phyloP scores from a whole-genome alignment of 306 rosid genomes.

The Cucurbita pepo region DNA sequence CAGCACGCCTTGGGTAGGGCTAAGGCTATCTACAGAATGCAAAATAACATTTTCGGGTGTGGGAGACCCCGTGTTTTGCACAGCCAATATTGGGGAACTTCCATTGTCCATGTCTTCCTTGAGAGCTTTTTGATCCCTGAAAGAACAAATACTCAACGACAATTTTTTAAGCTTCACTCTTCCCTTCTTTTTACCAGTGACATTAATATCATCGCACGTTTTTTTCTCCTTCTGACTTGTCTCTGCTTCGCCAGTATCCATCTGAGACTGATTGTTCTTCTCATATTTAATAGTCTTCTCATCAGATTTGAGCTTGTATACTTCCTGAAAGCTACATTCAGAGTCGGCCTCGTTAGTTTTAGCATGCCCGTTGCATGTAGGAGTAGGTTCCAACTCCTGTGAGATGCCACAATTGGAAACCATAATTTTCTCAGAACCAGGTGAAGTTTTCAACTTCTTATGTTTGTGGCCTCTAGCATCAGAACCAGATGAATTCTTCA shows the following conservation, averaged over 20 bases:
- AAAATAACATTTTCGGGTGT: constrained; percentile 27
- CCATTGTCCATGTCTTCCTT: constrained; percentile 42
- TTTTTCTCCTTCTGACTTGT: constrained; percentile 50
- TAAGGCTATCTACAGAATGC: constrained; percentile 45
- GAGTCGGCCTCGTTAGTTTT: constrained; percentile 26
- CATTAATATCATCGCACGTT: constrained; percentile 28
- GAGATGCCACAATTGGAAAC: constrained; percentile 28
- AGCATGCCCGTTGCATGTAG: constrained; percentile 42
- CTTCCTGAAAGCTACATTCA: constrained; percentile 40
- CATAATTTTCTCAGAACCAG: constrained; percentile 36
- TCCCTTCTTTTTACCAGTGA: constrained; percentile 69
- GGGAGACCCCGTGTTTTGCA: constrained; percentile 29
- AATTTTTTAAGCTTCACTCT: constrained; percentile 74
- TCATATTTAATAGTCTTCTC: constrained; percentile 31
- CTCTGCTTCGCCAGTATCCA: constrained; percentile 48
- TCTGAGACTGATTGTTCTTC: constrained; percentile 27
- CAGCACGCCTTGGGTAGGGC: constrained; percentile 37
- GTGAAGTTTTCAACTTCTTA: constrained; percentile 48
- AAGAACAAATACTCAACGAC: constrained; percentile 64
- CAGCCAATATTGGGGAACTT: constrained; percentile 24
- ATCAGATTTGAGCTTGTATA: constrained; percentile 38
- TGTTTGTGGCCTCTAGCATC: constrained; percentile 45
- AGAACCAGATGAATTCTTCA: constrained; percentile 50
- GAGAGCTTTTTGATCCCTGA: constrained; percentile 42
- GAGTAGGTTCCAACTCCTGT: constrained; percentile 29